Percentiles rank a stretch among this genome's conserved stretches.
These are phyloP conservation scores for Aspergillus cavernicola DNA, from an alignment of 495 filamentous ascomycete species.

Conservation along the genomic window DNA sequence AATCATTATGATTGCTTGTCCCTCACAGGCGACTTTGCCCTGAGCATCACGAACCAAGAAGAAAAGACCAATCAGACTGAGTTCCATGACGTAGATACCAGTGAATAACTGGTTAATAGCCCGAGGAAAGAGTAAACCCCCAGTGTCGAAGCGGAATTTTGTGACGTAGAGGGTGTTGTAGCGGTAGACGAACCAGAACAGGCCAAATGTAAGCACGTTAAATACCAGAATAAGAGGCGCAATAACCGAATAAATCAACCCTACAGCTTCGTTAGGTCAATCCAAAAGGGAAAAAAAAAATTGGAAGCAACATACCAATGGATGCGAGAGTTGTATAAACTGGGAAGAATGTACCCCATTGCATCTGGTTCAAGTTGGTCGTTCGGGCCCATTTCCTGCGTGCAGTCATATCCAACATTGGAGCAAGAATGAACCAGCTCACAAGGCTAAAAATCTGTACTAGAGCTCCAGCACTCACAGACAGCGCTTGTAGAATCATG, in stretches of 20 bases:
- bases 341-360: constrained; percentile 93
- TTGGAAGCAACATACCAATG: constrained; percentile 66
- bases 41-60: constrained; percentile 70
- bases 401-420: constrained; percentile 79
- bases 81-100: constrained; percentile 91
- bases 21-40: constrained; percentile 58
- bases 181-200: constrained; percentile 94
- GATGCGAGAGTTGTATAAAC: constrained; percentile 94
- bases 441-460: constrained; percentile 77
- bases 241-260: constrained; percentile 86
- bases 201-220: constrained; percentile 86
- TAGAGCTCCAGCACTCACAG: constrained; percentile 82
- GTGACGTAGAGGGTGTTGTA: constrained; percentile 97
- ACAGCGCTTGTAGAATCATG: constrained; percentile 91
- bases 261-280: constrained; percentile 25
- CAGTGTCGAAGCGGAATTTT: constrained; percentile 87
- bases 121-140: constrained; percentile 85
- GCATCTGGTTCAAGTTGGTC: constrained; percentile 69
- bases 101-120: constrained; percentile 97
- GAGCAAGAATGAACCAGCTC: constrained; percentile 75
- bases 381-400: constrained; percentile 86
- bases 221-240: constrained; percentile 90
- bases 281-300: not conserved
- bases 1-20: constrained; percentile 90
- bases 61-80: constrained; percentile 87